Evolutionary conservation across 768 basidiomycete species (phyloP).

Genomic region (Suillus subalutaceus): DNA sequence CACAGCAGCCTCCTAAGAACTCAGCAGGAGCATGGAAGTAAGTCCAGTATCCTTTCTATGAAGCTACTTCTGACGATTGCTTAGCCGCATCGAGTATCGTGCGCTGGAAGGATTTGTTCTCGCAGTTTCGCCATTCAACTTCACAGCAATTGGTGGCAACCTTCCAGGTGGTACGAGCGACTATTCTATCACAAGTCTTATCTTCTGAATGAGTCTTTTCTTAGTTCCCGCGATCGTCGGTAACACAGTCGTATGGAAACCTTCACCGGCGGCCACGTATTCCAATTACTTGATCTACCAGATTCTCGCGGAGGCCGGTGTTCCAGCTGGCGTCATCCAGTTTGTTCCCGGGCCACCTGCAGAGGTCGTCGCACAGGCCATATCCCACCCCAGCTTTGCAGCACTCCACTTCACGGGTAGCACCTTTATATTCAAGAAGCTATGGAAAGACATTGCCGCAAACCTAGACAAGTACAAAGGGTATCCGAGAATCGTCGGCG

Average conservation of each 20-base stretch:
- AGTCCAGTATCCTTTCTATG: conserved; percentile 34
- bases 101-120: conserved; percentile 98
- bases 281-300: conserved; percentile 92
- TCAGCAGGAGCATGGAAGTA: conserved; percentile 92
- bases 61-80: conserved; percentile 13
- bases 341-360: conserved; percentile 91
- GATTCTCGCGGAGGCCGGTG: conserved; percentile 90
- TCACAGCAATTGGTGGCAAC: conserved; percentile 97
- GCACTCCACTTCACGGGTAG: conserved; percentile 97
- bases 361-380: conserved; percentile 83
- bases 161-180: conserved; percentile 62
- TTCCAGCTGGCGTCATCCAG: conserved; percentile 94
- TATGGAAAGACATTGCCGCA: conserved; percentile 93
- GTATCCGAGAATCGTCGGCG: conserved; percentile 96
- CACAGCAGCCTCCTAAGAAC: conserved; percentile 89
- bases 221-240: conserved; percentile 90
- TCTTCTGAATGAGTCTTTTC: background rate
- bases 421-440: conserved; percentile 89
- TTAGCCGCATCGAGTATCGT: conserved; percentile 92
- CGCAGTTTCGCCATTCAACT: conserved; percentile 98
- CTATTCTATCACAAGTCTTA: conserved; percentile 2
- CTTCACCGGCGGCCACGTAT: conserved; percentile 93
- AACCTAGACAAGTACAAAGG: conserved; percentile 87
- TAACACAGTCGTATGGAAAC: conserved; percentile 97
- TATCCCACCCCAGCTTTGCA: conserved; percentile 78